Evolutionary conservation across 768 basidiomycete genomes (phyloP).

Genomic region (Artomyces pyxidatus): DNA sequence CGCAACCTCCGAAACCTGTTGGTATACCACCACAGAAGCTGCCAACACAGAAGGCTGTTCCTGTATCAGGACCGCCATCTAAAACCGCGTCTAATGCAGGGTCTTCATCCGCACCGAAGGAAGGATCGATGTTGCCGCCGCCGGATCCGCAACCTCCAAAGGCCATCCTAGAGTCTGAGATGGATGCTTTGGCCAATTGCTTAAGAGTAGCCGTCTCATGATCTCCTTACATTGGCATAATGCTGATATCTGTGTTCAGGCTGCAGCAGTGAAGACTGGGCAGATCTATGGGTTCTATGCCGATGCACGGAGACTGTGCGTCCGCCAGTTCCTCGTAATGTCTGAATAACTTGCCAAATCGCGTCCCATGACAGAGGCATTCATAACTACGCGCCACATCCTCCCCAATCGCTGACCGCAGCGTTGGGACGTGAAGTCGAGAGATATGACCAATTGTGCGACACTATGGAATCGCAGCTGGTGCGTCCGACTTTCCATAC

Average conservation of each 20-base stretch:
- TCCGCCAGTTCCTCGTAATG: background rate
- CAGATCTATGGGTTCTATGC: constrained; percentile 65
- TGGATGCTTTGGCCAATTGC: constrained; percentile 45
- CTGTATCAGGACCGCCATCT: constrained; percentile 8
- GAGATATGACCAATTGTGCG: constrained; percentile 73
- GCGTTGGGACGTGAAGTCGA: constrained; percentile 69
- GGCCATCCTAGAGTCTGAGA: constrained; percentile 56
- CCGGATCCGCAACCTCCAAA: constrained; percentile 33
- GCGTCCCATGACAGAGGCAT: constrained; percentile 38
- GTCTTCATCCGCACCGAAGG: constrained; percentile 18
- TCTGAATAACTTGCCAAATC: background rate
- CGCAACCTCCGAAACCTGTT: too few species aligned
- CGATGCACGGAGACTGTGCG: constrained; percentile 58
- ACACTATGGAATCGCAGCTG: constrained; percentile 65
- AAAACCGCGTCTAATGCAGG: constrained; percentile 24
- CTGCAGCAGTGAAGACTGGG: constrained; percentile 61
- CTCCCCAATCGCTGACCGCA: constrained; percentile 56
- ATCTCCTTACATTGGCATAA: background rate
- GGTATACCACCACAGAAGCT: background rate
- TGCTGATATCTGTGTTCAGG: constrained; percentile 25
- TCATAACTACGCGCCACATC: constrained; percentile 45
- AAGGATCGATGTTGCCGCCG: constrained; percentile 46
- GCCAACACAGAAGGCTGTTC: constrained; percentile 16
- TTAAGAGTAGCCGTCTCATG: constrained; percentile 39
- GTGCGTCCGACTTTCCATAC: constrained; percentile 32